Conservation (phyloP, 2,329 filamentous ascomycete genomes). For the Pseudogymnoascus sp. region DNA sequence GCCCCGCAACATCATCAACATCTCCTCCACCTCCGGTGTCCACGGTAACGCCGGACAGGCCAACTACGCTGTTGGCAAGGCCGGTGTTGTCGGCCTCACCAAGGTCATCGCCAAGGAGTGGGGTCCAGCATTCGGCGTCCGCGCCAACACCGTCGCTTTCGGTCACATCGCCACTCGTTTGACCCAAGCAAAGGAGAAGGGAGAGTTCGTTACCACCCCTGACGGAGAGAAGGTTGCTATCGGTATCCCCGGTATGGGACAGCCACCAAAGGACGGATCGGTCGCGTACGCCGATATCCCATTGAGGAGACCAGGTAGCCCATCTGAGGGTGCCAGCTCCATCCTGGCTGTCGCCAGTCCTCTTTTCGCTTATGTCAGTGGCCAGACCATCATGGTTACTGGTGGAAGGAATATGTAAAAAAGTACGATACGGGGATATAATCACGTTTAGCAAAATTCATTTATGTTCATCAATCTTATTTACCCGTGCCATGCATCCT, state of each 20-base stretch:
- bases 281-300: slow-evolving; percentile 63
- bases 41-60: slow-evolving; percentile 87
- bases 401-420: slow-evolving; percentile 60
- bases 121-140: slow-evolving; percentile 75
- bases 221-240: slow-evolving; percentile 68
- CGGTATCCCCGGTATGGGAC: slow-evolving; percentile 62
- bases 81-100: slow-evolving; percentile 72
- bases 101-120: slow-evolving; percentile 91
- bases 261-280: slow-evolving; percentile 35
- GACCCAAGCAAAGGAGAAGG: slow-evolving; percentile 77
- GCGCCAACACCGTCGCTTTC: slow-evolving; percentile 78
- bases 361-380: slow-evolving; percentile 74
- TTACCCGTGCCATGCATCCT: background rate
- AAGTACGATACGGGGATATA: slow-evolving; percentile 4
- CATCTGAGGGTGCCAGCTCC: slow-evolving; percentile 71
- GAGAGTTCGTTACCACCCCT: slow-evolving; percentile 69
- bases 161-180: slow-evolving; percentile 73
- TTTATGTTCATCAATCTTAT: background rate
- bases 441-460: background rate
- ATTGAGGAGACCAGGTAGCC: slow-evolving; percentile 65
- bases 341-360: slow-evolving; percentile 76
- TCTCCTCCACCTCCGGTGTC: slow-evolving; percentile 72
- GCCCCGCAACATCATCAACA: slow-evolving; percentile 72
- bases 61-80: slow-evolving; percentile 82
- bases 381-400: slow-evolving; percentile 81